Conservation (phyloP, 1,139 yeast species). For the Saccharomyces hybrid region DNA sequence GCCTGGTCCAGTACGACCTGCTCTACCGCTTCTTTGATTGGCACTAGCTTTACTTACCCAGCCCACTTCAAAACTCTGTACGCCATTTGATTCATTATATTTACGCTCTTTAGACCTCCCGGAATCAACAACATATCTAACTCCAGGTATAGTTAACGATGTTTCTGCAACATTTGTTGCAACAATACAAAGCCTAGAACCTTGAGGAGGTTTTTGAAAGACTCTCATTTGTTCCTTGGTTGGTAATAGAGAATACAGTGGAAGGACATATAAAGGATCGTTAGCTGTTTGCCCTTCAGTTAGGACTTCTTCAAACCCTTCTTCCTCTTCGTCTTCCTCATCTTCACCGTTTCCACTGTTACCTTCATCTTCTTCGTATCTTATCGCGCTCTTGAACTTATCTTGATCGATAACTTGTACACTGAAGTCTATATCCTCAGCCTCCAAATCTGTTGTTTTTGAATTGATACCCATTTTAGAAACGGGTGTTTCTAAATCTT, state of each 20-base stretch:
- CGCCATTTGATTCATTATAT: slow-evolving; percentile 77
- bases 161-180: slow-evolving; percentile 99
- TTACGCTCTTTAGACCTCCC: slow-evolving; percentile 90
- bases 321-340: slow-evolving; percentile 61
- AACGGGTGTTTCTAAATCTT: slow-evolving; percentile 30
- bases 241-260: slow-evolving; percentile 85
- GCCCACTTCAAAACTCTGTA: slow-evolving; percentile 83
- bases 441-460: slow-evolving; percentile 63
- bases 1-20: slow-evolving; percentile 99
- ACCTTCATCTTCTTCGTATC: slow-evolving; percentile 21
- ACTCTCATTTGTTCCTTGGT: slow-evolving; percentile 93
- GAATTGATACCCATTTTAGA: slow-evolving; percentile 46
- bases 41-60: slow-evolving; percentile 98
- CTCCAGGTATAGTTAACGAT: slow-evolving; percentile 92
- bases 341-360: slow-evolving; percentile 35
- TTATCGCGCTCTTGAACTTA: slow-evolving; percentile 19
- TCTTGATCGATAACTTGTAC: slow-evolving; percentile 38
- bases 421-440: slow-evolving; percentile 83
- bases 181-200: slow-evolving; percentile 80
- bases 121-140: slow-evolving; percentile 89
- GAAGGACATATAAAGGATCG: slow-evolving; percentile 85
- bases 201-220: slow-evolving; percentile 76
- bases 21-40: slow-evolving; percentile 94
- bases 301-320: slow-evolving; percentile 80
- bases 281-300: slow-evolving; percentile 69